These are phyloP conservation scores for Carex cristatella DNA, from an alignment of 176 grass and related monocot species.

Conservation along the genomic window DNA sequence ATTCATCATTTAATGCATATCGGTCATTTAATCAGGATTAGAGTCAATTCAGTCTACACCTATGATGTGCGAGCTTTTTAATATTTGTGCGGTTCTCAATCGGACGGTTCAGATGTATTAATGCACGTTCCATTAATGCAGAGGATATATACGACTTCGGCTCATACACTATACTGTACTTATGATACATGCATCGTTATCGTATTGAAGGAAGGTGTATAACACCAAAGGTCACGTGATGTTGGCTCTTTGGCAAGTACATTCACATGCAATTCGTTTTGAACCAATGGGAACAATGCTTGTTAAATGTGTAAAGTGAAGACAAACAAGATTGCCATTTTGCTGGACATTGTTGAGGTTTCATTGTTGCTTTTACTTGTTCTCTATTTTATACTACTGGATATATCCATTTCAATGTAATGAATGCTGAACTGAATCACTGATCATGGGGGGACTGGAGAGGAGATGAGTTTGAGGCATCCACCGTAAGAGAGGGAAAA, in stretches of 20 bases:
- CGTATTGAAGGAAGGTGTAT: neutral
- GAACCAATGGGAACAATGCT: neutral
- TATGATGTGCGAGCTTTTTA: no score
- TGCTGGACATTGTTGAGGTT: constrained; percentile 17
- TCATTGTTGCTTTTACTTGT: neutral
- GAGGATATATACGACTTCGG: no score
- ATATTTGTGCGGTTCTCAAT: no score
- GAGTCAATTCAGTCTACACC: no score
- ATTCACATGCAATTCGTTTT: constrained; percentile 25
- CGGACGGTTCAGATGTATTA: no score
- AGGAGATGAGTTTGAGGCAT: neutral
- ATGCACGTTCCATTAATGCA: no score
- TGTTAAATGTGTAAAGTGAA: constrained; percentile 13
- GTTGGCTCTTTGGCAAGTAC: constrained; percentile 24
- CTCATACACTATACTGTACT: no score
- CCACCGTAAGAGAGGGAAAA: neutral
- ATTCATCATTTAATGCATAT: neutral
- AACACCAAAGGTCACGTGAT: constrained; percentile 29
- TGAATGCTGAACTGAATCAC: neutral
- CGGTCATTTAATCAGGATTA: no score
- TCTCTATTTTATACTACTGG: neutral
- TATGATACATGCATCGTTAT: no score
- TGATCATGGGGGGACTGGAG: neutral
- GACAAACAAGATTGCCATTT: constrained; percentile 13
- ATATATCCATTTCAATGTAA: neutral